These are phyloP conservation scores for Hirschfeldia incana DNA, from an alignment of 345 rosid genomes.

Conservation along the genomic window DNA sequence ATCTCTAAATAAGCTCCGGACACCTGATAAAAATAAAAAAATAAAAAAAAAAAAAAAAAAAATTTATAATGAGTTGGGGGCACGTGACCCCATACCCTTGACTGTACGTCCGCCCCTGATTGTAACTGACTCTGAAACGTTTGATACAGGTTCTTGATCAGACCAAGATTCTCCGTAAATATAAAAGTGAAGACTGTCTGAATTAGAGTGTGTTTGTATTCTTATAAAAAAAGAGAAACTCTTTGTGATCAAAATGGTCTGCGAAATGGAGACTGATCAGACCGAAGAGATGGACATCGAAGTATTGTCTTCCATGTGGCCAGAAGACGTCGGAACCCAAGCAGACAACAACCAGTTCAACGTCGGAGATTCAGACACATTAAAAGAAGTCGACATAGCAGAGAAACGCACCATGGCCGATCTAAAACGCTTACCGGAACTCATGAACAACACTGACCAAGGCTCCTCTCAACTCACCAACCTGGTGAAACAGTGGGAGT, in stretches of 20 bases:
- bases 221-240: constrained; percentile 7
- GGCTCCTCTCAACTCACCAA: constrained; percentile 86
- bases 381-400: constrained; percentile 71
- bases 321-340: constrained; percentile 64
- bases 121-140: background rate
- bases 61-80: too few relatives aligned
- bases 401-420: constrained; percentile 63
- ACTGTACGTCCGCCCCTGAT: too few relatives aligned
- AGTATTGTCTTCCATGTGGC: constrained; percentile 93
- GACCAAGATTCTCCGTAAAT: background rate
- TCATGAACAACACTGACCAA: constrained; percentile 58
- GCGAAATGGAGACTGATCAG: constrained; percentile 63
- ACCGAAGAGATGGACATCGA: constrained; percentile 87
- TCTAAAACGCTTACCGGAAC: constrained; percentile 60
- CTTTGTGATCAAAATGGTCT: constrained; percentile 40
- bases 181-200: background rate
- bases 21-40: too few relatives aligned
- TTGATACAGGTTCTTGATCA: background rate
- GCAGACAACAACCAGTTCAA: constrained; percentile 86
- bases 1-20: too few relatives aligned
- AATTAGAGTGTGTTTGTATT: background rate
- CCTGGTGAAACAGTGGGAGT: constrained; percentile 87
- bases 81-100: too few relatives aligned
- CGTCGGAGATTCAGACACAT: constrained; percentile 83
- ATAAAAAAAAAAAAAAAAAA: too few relatives aligned